Evolutionary conservation across 2,329 filamentous ascomycete genomes (phyloP).

Genomic region (Hypocreales sp.): DNA sequence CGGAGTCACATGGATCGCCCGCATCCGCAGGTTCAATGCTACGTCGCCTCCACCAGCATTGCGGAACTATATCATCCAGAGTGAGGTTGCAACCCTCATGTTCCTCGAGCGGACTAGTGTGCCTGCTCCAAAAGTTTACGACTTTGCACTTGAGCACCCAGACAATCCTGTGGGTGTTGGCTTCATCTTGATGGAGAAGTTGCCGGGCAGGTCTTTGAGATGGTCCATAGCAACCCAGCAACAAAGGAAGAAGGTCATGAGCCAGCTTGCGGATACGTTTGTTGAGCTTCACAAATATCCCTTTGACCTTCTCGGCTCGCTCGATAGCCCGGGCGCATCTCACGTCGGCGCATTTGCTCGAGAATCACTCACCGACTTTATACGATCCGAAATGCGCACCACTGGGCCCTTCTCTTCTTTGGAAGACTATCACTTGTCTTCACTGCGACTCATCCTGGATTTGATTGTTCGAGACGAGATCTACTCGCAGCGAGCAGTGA

Average conservation of each 20-base stretch:
- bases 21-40: conserved; percentile 23
- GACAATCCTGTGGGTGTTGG: conserved; percentile 19
- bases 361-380: conserved; percentile 20
- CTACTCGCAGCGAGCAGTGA: conserved; percentile 16
- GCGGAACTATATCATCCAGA: conserved; percentile 19
- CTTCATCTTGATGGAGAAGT: conserved; percentile 26
- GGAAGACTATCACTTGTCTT: conserved; percentile 18
- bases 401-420: conserved; percentile 18
- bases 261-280: conserved; percentile 21
- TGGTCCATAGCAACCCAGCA: conserved; percentile 16
- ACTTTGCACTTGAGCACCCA: conserved; percentile 15
- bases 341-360: conserved; percentile 20
- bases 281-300: conserved; percentile 21
- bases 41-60: conserved; percentile 19
- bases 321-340: conserved; percentile 10
- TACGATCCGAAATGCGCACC: conserved; percentile 10
- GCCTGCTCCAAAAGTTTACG: conserved; percentile 20
- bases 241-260: conserved; percentile 18
- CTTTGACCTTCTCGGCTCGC: conserved; percentile 19
- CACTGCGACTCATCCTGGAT: conserved; percentile 19
- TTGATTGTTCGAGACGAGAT: conserved; percentile 19
- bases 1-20: conserved; percentile 24
- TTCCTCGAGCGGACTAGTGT: conserved; percentile 20
- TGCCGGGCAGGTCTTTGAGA: conserved; percentile 19
- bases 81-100: conserved; percentile 24